Base-by-base conservation (phyloP, 2,329 filamentous ascomycete genomes). In the Diplodia mutila region DNA sequence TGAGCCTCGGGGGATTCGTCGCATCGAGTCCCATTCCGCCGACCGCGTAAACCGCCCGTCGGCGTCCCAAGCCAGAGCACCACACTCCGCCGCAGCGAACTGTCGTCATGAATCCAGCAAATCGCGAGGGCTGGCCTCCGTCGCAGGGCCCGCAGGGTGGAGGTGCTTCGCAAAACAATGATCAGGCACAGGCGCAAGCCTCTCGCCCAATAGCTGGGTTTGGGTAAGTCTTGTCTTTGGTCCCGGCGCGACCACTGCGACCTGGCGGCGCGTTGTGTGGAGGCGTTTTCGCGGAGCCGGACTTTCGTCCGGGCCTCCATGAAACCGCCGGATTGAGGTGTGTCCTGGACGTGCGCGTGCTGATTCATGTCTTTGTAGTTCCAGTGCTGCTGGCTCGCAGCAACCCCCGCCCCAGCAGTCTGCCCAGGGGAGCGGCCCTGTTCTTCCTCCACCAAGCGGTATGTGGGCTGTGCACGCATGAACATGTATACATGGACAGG, bases 101-200 rank as follows among this genome's bases (percentile, higher is more conserved):
- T 37, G 51, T 63, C 49, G 27, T 32, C 57, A 80, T 80, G 78
- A 80, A 79, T 72, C 75, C 77, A 73, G 73, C 76, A 69, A 77
- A 78, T 74, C 78, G 77, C 72, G 78, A 80, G 71, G 77, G 75
- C 69, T 80, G 78, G 78, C 77, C 76, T 65, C 74, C 75, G 70
- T 71, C 82, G 53, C 85, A 86, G 71, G 78, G 81, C 66, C 75
- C 80, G 55, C 75, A 75, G 66, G 80, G 85, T 37, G 85, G 85
- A 67, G 77, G 84, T 53, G 80, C 82, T 6, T 80, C 83, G 61
- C 80, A 79, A 65, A 76, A 77, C 74, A 72, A 75, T 67, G 76
- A 79, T 29, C 75, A 77, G 69, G 70, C 61, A 46, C 76, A 76
- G 69, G 73, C 71, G 37, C 77, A 78, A 68, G 70, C 72, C 27